Percentiles rank a stretch among this genome's conserved stretches.
phyloP scores from a whole-genome alignment of 768 basidiomycete species.

The Rhodosporidiobolus odoratus region DNA sequence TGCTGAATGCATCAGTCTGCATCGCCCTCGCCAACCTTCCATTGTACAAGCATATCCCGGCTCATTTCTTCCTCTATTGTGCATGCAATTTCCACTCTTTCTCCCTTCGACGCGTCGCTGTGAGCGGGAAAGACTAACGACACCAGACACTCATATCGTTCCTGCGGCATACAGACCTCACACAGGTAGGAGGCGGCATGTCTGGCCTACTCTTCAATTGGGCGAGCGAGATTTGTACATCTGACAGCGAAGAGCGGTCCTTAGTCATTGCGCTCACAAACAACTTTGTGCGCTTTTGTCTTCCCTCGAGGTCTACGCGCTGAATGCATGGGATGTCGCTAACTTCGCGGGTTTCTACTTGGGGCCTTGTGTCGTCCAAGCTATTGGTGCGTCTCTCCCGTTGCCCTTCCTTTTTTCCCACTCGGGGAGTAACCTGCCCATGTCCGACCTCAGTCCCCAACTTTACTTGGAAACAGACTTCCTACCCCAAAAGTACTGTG shows the following conservation, averaged over 20 bases:
- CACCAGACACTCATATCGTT: background rate
- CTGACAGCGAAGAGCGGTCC: conserved; percentile 41
- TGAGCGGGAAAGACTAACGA: background rate
- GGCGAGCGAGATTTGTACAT: conserved; percentile 41
- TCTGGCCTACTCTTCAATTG: conserved; percentile 41
- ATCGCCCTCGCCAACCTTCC: background rate
- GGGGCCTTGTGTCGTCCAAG: background rate
- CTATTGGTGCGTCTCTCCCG: background rate
- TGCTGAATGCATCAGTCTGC: conserved; percentile 18
- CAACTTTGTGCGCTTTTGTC: conserved; percentile 21
- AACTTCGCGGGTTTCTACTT: background rate
- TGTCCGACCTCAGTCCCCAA: conserved; percentile 43
- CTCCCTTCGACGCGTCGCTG: no score
- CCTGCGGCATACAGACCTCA: conserved; percentile 4
- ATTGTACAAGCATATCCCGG: conserved; percentile 36
- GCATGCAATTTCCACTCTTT: background rate
- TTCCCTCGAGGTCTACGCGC: background rate
- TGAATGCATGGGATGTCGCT: no score
- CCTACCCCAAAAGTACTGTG: conserved; percentile 36
- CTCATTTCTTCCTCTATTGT: conserved; percentile 38
- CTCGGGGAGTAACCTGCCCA: conserved; percentile 23
- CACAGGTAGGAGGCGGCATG: conserved; percentile 19
- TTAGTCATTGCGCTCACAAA: conserved; percentile 41
- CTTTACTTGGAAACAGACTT: conserved; percentile 43
- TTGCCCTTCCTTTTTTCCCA: background rate